phyloP scores from a whole-genome alignment of 208 protist species.

The Novymonas esmeraldas region DNA sequence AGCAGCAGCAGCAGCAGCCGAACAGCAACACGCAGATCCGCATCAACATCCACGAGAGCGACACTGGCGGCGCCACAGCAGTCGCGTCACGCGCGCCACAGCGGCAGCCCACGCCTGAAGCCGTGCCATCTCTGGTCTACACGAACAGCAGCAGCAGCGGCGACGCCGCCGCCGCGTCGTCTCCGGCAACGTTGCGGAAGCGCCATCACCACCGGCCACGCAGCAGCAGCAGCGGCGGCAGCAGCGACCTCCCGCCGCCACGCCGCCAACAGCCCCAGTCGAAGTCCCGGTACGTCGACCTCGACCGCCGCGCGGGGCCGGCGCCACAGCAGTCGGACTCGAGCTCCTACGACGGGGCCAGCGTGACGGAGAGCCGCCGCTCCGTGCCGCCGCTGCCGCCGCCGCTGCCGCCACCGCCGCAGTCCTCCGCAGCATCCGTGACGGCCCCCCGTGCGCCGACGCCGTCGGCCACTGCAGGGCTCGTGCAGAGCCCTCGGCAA shows the following conservation, averaged over 20 bases:
- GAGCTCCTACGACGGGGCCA: slow-evolving; percentile 4
- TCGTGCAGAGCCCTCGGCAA: slow-evolving; percentile 24
- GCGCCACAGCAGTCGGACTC: slow-evolving; percentile 4
- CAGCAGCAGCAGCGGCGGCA: slow-evolving; percentile 9
- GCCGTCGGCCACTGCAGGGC: background rate
- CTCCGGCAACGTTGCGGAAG: background rate
- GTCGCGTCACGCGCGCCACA: background rate
- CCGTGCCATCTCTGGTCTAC: slow-evolving; percentile 1
- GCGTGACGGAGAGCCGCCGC: slow-evolving; percentile 6
- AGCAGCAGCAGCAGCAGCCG: slow-evolving; percentile 9
- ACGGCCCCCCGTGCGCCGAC: background rate
- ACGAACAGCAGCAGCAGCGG: slow-evolving; percentile 3
- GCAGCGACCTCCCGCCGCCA: background rate
- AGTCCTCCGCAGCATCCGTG: background rate
- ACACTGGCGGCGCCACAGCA: background rate
- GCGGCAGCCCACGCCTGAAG: background rate
- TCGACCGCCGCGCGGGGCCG: slow-evolving; percentile 2
- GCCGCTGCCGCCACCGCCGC: slow-evolving; percentile 10
- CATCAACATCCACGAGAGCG: slow-evolving; percentile 49
- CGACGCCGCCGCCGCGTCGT: background rate
- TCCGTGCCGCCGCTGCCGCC: slow-evolving; percentile 28
- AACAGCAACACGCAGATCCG: slow-evolving; percentile 28
- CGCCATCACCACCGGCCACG: slow-evolving; percentile 16
- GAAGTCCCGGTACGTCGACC: slow-evolving; percentile 15
- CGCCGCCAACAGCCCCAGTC: background rate